Base-by-base conservation (phyloP, 768 basidiomycete species). In the Hericium erinaceus region DNA sequence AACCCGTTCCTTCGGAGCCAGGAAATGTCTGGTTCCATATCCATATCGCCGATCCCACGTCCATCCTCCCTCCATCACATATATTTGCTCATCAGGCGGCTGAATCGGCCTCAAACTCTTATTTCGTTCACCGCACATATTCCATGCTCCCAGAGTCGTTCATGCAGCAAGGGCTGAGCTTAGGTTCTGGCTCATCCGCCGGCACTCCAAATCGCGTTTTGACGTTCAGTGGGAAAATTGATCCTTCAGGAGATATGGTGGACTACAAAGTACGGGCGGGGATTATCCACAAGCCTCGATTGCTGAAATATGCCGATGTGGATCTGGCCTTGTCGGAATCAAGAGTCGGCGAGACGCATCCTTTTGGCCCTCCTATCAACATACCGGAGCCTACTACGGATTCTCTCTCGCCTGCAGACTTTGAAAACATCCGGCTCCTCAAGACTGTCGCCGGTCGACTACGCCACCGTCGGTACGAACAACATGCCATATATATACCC, bases 1-100 rank as follows among this genome's bases (percentile, higher is more conserved):
- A 95, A 61, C 66, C 72, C n/a, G 77, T 86, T 37, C 75, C 79
- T 4, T 71, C 72, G 3, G 82, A 88, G 51, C 80, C 82, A 2
- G 79, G 76, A 15, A 76, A 70, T 18, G 67, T 72, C 48, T 98
- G 97, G 95, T 67, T 95, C 11, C 95, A 98, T 64, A 77, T 87
- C 24, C 97, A 98, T 67, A 79, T 99, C 57, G 95, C 97, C 10
- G 97, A 99, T 68, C 95, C 95, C 0, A 92, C 92, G 1, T 75
- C 85, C 11, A 62, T 87, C 51, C 76, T 99, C 24, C 86, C 85
- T 18, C 89, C 88, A 0, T 77, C 76, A 1, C 87, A 95, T 67
- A 62, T 72, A 6, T 66, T 93, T 2, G 77, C 87, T 1, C 70
- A 74, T 26, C 69, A 74, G 4, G 95, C 95, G 0, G 73, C 76